Evolutionary conservation across 2,329 filamentous ascomycete species (phyloP).

Genomic region (Aquanectria penicillioides): DNA sequence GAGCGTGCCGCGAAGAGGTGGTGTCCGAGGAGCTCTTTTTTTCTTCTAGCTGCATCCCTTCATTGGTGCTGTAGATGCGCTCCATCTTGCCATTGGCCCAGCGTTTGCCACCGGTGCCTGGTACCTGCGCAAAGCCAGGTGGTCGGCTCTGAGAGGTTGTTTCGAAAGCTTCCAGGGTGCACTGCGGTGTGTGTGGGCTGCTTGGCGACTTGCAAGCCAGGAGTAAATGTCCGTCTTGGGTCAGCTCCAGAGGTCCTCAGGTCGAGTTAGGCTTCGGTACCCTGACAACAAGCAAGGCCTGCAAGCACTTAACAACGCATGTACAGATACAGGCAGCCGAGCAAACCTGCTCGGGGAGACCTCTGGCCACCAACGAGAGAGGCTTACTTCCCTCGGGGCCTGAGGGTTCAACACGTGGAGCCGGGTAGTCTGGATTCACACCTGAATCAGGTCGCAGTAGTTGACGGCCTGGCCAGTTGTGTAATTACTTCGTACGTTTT

Average conservation of each 20-base stretch:
- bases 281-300: neutral
- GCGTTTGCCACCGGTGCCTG: slow-evolving; percentile 45
- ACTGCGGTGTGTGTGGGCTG: slow-evolving; percentile 13
- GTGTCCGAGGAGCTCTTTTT: slow-evolving; percentile 36
- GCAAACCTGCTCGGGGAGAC: neutral
- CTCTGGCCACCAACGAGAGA: neutral
- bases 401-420: slow-evolving; percentile 1
- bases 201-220: neutral
- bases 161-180: slow-evolving; percentile 28
- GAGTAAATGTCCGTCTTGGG: slow-evolving; percentile 4
- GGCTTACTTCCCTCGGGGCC: neutral
- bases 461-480: too few species aligned
- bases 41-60: slow-evolving; percentile 39
- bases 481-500: too few species aligned
- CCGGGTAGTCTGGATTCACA: neutral
- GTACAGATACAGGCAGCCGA: neutral
- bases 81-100: slow-evolving; percentile 44
- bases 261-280: too few species aligned
- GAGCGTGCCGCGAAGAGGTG: slow-evolving; percentile 26
- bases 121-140: slow-evolving; percentile 56
- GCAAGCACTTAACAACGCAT: slow-evolving; percentile 12
- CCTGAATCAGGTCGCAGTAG: slow-evolving; percentile 2
- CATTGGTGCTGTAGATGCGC: slow-evolving; percentile 14
- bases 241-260: too few species aligned
- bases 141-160: slow-evolving; percentile 50